Base-by-base conservation (phyloP, 306 rosid genomes). In the Acacia acuminata region DNA sequence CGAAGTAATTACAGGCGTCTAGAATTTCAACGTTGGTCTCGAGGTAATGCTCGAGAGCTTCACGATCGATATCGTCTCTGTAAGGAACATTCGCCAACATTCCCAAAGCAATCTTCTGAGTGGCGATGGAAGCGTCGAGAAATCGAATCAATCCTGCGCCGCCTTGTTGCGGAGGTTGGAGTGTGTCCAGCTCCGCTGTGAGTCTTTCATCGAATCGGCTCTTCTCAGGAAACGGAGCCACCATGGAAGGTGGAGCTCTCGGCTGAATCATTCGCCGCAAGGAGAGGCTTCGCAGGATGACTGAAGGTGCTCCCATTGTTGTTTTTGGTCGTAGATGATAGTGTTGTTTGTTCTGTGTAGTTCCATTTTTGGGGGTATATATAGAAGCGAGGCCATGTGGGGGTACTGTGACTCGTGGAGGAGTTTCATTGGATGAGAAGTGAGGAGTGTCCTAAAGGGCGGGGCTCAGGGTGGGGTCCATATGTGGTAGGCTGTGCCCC, bases 41-140 rank as follows among this genome's bases (percentile, higher is more conserved):
- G 27, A 89, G 76, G 77, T 86, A 84, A 83, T 51, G 60, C 30
- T 89, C 90, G 38, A 86, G 73, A 71, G 27, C 25, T 6, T 6
- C 69, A 7, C 63, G 78, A 8, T 89, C 84, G 7, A 16, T 36
- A 48, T 22, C 77, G 43, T 60, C 84, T 53, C 22, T 80, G 43
- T 30, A 7, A 64, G 79, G 50, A 48, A 80, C 4, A 3, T 82
- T 80, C 63, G 15, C 43, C 16, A 89, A 69, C 6, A 82, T 80
- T 55, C 75, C 73, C n/a, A 87, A 53, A 44, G 88, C 80, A 55
- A 75, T 74, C 73, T 86, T 89, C 48, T 89, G 92, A 25, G 88
- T 80, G 48, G 80, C 73, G 80, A 86, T 80, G 71, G 88, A 64
- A 63, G 85, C 82, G 78, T 89, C 87, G 81, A 89, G 85, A 11